These are phyloP conservation scores for Nepenthes gracilis DNA, from an alignment of 148 eudicot genomes.

Conservation along the genomic window DNA sequence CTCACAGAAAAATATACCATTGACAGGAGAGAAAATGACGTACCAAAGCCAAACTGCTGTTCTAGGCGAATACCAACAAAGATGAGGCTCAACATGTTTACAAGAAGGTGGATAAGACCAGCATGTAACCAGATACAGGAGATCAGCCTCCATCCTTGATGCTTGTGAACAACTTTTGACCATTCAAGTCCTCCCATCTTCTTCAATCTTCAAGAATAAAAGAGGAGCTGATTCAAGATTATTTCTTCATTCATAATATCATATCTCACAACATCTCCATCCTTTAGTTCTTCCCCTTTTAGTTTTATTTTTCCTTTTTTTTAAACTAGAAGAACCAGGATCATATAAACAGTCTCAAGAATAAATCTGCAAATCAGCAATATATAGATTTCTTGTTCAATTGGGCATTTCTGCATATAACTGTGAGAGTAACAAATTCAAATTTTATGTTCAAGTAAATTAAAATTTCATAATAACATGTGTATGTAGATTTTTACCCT, in stretches of 20 bases:
- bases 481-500: no score
- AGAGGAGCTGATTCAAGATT: background rate
- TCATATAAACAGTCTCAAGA: no score
- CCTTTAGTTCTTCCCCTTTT: background rate
- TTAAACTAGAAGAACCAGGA: no score
- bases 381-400: no score
- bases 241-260: background rate
- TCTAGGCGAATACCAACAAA: slow-evolving; percentile 19
- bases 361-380: no score
- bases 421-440: no score
- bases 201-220: slow-evolving; percentile 6
- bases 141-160: slow-evolving; percentile 19
- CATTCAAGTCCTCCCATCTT: slow-evolving; percentile 14
- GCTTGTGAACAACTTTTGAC: slow-evolving; percentile 10
- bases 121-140: slow-evolving; percentile 16
- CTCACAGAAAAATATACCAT: background rate
- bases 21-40: background rate
- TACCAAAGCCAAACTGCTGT: slow-evolving; percentile 21
- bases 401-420: no score
- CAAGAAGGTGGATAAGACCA: slow-evolving; percentile 14
- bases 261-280: background rate
- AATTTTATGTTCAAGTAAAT: no score
- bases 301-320: background rate
- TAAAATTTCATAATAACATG: no score
- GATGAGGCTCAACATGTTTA: slow-evolving; percentile 14